phyloP scores from a whole-genome alignment of 1,284 basidiomycete genomes.

The Tranzscheliella williamsii region DNA sequence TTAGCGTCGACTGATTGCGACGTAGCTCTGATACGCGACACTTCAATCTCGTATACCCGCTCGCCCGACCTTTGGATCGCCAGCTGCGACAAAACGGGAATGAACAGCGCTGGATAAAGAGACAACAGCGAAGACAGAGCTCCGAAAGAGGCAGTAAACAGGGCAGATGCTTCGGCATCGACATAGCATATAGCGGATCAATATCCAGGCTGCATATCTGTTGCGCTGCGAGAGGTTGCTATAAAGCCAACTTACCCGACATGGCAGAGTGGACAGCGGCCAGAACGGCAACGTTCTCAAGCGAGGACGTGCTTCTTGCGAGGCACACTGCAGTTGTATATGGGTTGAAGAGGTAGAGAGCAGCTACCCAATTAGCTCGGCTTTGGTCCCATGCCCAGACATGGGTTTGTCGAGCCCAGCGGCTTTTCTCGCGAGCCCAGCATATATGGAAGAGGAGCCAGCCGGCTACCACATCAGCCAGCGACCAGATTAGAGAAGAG shows the following conservation, averaged over 20 bases:
- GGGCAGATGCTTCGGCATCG: too few species aligned
- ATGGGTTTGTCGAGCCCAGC: constrained; percentile 13
- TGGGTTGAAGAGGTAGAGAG: constrained; percentile 78
- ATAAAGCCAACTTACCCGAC: constrained; percentile 66
- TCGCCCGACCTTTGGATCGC: constrained; percentile 60
- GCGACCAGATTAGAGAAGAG: constrained; percentile 72
- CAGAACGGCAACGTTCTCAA: constrained; percentile 76
- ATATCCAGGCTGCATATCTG: too few species aligned
- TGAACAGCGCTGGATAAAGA: constrained; percentile 70
- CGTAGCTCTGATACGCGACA: constrained; percentile 7
- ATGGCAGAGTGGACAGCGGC: constrained; percentile 74
- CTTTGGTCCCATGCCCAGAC: constrained; percentile 29
- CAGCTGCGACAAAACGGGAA: constrained; percentile 72
- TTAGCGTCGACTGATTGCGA: constrained; percentile 20
- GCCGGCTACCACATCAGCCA: constrained; percentile 68
- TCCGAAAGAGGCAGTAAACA: constrained; percentile 11
- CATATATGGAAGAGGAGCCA: constrained; percentile 35
- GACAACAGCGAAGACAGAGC: constrained; percentile 25
- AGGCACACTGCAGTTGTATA: constrained; percentile 78
- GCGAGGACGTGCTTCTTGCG: constrained; percentile 75
- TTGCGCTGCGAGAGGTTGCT: too few species aligned
- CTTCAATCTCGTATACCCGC: constrained; percentile 57
- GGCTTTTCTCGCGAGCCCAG: constrained; percentile 8
- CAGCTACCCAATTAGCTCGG: constrained; percentile 29
- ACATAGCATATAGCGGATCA: too few species aligned